A percentile compares a stretch with the other conserved stretches of the same genome.
Conservation (phyloP, 2,329 filamentous ascomycete species). For the Fusarium mundagurra region DNA sequence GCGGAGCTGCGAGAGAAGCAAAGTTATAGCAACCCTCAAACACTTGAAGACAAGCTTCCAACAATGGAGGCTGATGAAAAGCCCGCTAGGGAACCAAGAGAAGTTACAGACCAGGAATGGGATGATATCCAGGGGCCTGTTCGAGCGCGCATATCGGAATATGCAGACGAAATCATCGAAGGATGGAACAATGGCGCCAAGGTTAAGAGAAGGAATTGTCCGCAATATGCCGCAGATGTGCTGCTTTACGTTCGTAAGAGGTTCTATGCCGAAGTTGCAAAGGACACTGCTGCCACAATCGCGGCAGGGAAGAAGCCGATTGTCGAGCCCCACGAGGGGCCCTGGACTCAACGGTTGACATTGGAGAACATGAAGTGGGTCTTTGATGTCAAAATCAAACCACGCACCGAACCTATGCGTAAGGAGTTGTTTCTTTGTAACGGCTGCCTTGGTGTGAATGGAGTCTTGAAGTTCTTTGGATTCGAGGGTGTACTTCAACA, state of each 20-base stretch:
- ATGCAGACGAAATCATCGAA: conserved; percentile 77
- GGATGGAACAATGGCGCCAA: conserved; percentile 72
- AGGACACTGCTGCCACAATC: conserved; percentile 59
- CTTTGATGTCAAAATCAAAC: conserved; percentile 80
- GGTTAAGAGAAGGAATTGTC: conserved; percentile 70
- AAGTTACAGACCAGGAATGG: conserved; percentile 74
- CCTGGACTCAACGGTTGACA: conserved; percentile 71
- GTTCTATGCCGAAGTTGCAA: conserved; percentile 71
- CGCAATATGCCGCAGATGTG: conserved; percentile 77
- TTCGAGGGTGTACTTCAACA: conserved; percentile 86
- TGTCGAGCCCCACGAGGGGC: conserved; percentile 61
- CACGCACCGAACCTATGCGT: conserved; percentile 70
- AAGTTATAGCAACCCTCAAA: conserved; percentile 44
- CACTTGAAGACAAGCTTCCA: conserved; percentile 47
- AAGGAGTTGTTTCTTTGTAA: conserved; percentile 82
- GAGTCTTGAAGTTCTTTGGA: conserved; percentile 73
- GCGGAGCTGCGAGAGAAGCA: conserved; percentile 68
- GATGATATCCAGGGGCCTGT: conserved; percentile 75
- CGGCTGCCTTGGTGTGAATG: conserved; percentile 62
- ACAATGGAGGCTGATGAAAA: background rate
- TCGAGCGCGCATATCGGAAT: conserved; percentile 69
- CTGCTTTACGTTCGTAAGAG: conserved; percentile 72
- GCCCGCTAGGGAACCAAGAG: conserved; percentile 48
- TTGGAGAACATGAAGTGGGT: conserved; percentile 90
- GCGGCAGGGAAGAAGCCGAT: conserved; percentile 57